phyloP scores from a whole-genome alignment of 1,284 basidiomycete genomes.

The Sanguinoderma infundibulare region DNA sequence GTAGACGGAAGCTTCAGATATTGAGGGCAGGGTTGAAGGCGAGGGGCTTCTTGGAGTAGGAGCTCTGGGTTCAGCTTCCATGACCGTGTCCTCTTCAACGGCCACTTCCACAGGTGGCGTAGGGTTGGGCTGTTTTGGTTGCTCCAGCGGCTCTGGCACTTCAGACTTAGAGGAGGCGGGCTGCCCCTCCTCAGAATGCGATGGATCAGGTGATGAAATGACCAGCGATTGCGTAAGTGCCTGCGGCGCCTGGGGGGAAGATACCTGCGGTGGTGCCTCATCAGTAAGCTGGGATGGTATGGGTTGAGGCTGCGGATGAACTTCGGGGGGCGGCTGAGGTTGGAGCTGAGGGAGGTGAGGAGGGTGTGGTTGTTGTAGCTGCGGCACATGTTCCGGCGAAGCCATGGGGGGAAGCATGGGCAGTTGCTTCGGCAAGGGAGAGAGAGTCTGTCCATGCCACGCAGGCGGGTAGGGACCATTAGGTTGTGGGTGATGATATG shows the following conservation, averaged over 20 bases:
- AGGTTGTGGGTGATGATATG: slow-evolving; percentile 34
- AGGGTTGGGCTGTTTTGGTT: neutral
- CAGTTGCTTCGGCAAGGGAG: slow-evolving; percentile 43
- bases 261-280: slow-evolving; percentile 1
- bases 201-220: slow-evolving; percentile 2
- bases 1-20: slow-evolving; percentile 36
- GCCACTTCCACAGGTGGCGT: neutral
- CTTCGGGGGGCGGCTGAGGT: slow-evolving; percentile 9
- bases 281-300: neutral
- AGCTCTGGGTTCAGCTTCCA: slow-evolving; percentile 1
- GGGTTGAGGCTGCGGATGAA: slow-evolving; percentile 5
- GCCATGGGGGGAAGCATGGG: slow-evolving; percentile 38
- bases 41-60: slow-evolving; percentile 18
- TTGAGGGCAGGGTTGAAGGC: slow-evolving; percentile 5
- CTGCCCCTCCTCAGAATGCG: neutral
- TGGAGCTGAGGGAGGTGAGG: slow-evolving; percentile 14
- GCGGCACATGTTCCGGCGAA: slow-evolving; percentile 21
- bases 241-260: slow-evolving; percentile 3
- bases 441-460: slow-evolving; percentile 35
- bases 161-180: neutral
- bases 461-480: slow-evolving; percentile 33
- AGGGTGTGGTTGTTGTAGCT: slow-evolving; percentile 13
- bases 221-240: neutral
- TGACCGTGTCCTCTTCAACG: neutral
- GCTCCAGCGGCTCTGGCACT: neutral